Evolutionary conservation across 352 stramenopile species (phyloP).

Genomic region (Globisporangium parvum): DNA sequence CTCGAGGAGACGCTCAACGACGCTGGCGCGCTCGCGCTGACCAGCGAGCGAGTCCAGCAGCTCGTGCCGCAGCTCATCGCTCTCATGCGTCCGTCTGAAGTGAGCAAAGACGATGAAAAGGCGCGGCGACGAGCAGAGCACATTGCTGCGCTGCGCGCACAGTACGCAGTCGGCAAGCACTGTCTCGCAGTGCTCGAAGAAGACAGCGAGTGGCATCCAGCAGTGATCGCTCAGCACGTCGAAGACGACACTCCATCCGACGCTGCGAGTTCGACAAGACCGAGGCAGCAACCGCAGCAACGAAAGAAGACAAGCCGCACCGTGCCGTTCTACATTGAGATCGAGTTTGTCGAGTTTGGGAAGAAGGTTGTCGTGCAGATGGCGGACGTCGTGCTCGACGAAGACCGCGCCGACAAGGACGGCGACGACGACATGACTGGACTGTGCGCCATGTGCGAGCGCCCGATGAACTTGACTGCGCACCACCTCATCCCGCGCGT

Average conservation of each 20-base stretch:
- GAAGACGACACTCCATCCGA: background rate
- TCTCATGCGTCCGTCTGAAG: constrained; percentile 16
- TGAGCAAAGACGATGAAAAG: constrained; percentile 18
- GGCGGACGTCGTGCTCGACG: constrained; percentile 59
- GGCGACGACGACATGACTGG: constrained; percentile 32
- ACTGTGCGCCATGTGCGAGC: constrained; percentile 89
- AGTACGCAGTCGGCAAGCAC: constrained; percentile 53
- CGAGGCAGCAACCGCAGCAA: constrained; percentile 7
- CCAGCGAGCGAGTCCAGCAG: constrained; percentile 10
- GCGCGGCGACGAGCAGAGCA: constrained; percentile 8
- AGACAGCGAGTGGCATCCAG: constrained; percentile 70
- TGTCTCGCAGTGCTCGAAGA: constrained; percentile 65
- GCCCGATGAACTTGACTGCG: constrained; percentile 86
- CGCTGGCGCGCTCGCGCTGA: constrained; percentile 25
- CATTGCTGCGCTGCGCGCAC: constrained; percentile 20
- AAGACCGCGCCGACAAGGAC: constrained; percentile 59
- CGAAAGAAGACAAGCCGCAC: constrained; percentile 17
- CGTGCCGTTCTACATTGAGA: constrained; percentile 25
- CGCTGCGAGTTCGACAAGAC: background rate
- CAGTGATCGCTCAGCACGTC: constrained; percentile 43
- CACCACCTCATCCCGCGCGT: constrained; percentile 92
- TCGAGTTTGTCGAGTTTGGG: constrained; percentile 78
- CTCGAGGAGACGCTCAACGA: constrained; percentile 42
- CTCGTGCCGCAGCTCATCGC: constrained; percentile 20
- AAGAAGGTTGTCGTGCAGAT: constrained; percentile 56